Evolutionary conservation across 768 basidiomycete species (phyloP), one percentile per base, ranked within the genome.

Genomic region (Suillus placidus): DNA sequence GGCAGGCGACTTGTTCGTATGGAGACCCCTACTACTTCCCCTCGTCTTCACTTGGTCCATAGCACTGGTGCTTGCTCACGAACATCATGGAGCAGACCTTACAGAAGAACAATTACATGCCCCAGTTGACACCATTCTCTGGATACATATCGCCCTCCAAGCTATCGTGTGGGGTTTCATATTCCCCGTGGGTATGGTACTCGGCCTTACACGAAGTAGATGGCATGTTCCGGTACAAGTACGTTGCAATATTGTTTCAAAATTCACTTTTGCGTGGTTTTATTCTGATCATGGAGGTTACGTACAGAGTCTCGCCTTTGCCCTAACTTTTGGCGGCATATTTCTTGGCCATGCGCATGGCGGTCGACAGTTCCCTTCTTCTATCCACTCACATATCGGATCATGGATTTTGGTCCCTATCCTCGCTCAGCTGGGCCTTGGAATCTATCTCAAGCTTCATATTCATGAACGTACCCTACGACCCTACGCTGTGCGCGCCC

Each of bases 151-250:
- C 61, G 80, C 82, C 38, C 75, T 97, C 14, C 95, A 97, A 70
- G 86, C 84, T 3, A 70, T 83, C 9, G 87, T 92, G 6, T 97
- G 95, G 95, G 94, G 93, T 4, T 71, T 97, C 3, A 72, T 95
- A 38, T 97, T 97, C 72, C 95, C 95, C 0, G 81, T 88, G 8
- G 95, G 89, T 35, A 91, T 92, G 90, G 88, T 92, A 0, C 77
- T 92, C 5, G 90, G 90, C 20, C 78, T 93, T 18, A 78, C 87
- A n/a, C 83, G 88, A 66, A 95, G 94, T 75, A 85, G 88, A 71
- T 96, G 92, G 89, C 95, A 97, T 75, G 94, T 95, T 52, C 95
- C 95, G 6, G 74, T 95, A 6, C 95, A 97, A 79, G 92, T 89
- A 60, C 45, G 82, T 71, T 30, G 54, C 61, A 34, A 68, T 42